phyloP scores from a whole-genome alignment of 2,329 filamentous ascomycete genomes.

The Aureobasidium sp. region DNA sequence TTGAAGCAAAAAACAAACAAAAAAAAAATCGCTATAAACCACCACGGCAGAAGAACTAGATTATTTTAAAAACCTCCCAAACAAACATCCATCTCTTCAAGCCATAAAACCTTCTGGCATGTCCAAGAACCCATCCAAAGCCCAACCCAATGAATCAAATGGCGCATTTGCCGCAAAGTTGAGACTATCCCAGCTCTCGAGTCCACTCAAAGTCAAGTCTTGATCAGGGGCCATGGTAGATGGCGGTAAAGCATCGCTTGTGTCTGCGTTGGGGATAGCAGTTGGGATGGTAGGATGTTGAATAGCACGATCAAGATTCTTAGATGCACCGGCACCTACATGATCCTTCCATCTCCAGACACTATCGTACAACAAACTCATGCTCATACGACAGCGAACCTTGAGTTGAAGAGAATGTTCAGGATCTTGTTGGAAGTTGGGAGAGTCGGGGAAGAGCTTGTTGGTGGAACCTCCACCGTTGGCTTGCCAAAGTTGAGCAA shows the following conservation, averaged over 20 bases:
- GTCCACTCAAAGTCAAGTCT: slow-evolving; percentile 23
- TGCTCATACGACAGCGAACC: slow-evolving; percentile 75
- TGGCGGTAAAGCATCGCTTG: background rate
- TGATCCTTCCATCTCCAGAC: slow-evolving; percentile 83
- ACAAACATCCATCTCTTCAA: background rate
- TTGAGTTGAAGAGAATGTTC: slow-evolving; percentile 66
- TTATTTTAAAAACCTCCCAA: background rate
- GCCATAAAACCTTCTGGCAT: slow-evolving; percentile 47
- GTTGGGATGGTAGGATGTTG: slow-evolving; percentile 63
- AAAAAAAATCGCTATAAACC: background rate
- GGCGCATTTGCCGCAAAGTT: slow-evolving; percentile 60
- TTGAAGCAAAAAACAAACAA: background rate
- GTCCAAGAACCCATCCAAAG: slow-evolving; percentile 77
- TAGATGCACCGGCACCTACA: slow-evolving; percentile 45
- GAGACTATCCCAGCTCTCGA: slow-evolving; percentile 29
- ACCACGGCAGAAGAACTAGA: background rate
- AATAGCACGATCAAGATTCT: slow-evolving; percentile 53
- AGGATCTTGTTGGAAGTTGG: slow-evolving; percentile 26
- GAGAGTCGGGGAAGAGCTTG: slow-evolving; percentile 26
- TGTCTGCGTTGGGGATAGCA: background rate
- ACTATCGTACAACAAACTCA: slow-evolving; percentile 78
- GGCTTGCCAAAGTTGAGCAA: slow-evolving; percentile 78
- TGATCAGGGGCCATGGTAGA: slow-evolving; percentile 32
- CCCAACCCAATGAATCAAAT: slow-evolving; percentile 90
- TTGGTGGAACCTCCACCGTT: slow-evolving; percentile 25